phyloP scores from a whole-genome alignment of 768 basidiomycete species.

The Chalciporus piperatus region DNA sequence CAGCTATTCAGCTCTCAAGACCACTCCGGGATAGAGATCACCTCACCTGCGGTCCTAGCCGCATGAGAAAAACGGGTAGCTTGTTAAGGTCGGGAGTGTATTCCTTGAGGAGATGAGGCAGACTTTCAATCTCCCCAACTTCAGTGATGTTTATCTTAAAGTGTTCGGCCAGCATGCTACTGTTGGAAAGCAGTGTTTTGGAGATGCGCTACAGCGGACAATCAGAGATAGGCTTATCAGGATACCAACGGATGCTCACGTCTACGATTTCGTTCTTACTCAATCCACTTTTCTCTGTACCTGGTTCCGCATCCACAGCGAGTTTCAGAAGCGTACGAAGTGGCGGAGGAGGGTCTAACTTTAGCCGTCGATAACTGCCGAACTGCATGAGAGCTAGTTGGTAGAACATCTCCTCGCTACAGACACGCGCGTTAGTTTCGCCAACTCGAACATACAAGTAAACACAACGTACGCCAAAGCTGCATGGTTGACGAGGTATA shows the following conservation, averaged over 20 bases:
- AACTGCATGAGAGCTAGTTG: constrained; percentile 92
- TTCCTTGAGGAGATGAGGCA: constrained; percentile 82
- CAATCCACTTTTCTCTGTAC: constrained; percentile 46
- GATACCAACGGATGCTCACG: constrained; percentile 40
- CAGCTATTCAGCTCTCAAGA: background rate
- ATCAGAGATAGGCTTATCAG: background rate
- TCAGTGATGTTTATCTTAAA: constrained; percentile 75
- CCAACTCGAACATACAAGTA: background rate
- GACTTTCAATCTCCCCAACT: constrained; percentile 63
- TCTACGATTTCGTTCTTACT: constrained; percentile 65
- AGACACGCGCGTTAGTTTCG: background rate
- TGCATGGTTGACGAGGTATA: constrained; percentile 88
- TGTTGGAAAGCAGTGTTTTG: constrained; percentile 52
- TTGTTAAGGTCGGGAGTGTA: constrained; percentile 92
- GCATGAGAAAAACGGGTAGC: constrained; percentile 85
- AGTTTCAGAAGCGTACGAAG: constrained; percentile 70
- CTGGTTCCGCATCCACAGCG: constrained; percentile 70
- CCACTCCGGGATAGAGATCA: background rate
- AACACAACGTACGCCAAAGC: constrained; percentile 65
- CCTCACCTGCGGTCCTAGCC: constrained; percentile 84
- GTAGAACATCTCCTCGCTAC: constrained; percentile 91
- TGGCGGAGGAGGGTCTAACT: constrained; percentile 79
- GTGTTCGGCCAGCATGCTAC: constrained; percentile 91
- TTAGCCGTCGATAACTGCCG: constrained; percentile 71
- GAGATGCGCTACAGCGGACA: constrained; percentile 52